Evolutionary conservation across 2,329 filamentous ascomycete genomes (phyloP).

Genomic region (Aspergillus terreus): DNA sequence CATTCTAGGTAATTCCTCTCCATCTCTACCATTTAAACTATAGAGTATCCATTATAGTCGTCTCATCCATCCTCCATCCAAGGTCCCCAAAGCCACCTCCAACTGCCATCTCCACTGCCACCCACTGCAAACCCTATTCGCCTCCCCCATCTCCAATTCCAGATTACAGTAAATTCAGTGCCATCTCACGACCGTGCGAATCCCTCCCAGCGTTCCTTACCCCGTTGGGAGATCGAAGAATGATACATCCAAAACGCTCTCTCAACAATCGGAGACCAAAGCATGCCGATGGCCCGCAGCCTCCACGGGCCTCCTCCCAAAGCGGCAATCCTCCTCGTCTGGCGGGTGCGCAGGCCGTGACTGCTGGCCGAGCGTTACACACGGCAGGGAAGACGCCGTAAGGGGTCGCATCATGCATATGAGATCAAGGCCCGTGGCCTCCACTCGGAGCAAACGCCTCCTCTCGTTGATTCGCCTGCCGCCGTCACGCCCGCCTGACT

Average conservation of each 20-base stretch:
- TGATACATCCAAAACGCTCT: constrained; percentile 17
- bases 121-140: not conserved
- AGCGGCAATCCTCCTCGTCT: constrained; percentile 1
- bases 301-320: constrained; percentile 7
- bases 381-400: constrained; percentile 6
- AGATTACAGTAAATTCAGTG: too few relatives aligned
- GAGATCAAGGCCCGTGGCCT: constrained; percentile 14
- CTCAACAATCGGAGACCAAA: constrained; percentile 7
- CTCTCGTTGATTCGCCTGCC: constrained; percentile 11
- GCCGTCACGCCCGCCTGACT: constrained; percentile 14
- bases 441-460: constrained; percentile 10
- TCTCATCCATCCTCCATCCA: too few relatives aligned
- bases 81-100: not conserved
- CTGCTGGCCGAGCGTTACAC: constrained; percentile 1
- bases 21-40: too few relatives aligned
- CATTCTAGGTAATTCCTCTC: not conserved
- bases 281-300: constrained; percentile 1
- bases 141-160: too few relatives aligned
- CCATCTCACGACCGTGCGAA: too few relatives aligned
- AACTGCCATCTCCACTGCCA: not conserved
- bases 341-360: not conserved
- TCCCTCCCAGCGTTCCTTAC: not conserved
- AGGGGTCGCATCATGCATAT: constrained; percentile 15
- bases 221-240: not conserved
- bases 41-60: too few relatives aligned